Evolutionary conservation across 2,329 filamentous ascomycete species (phyloP), one percentile per base, ranked within the genome.

Genomic region (Calcarisporium arbuscula): DNA sequence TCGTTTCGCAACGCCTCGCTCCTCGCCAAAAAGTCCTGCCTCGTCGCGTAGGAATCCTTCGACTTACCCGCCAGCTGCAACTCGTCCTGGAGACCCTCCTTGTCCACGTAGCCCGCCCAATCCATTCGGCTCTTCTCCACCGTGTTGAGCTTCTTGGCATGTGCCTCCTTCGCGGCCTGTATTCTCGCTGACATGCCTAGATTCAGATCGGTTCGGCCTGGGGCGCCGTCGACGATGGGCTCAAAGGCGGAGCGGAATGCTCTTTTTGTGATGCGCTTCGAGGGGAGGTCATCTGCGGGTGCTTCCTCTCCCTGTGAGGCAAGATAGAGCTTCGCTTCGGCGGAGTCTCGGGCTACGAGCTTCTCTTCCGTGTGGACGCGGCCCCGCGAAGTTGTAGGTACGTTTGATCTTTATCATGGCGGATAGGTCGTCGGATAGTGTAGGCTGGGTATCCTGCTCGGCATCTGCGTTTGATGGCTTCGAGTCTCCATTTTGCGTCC

Each of bases 41-140:
- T 62, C 15, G 69, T 70, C 3, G 72, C 68, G 51, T 74, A 83
- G 16, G 76, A 79, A 42, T 70, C 68, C 60, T 82, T 83, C 22
- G 73, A 74, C 59, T 73, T 74, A 38, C 78, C 75, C 17, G 79
- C 77, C 30, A 79, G 63, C 56, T 72, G 71, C 38, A 84, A 62
- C 54, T 84, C 80, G 56, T 83, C 77, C 53, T 78, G 71, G 58
- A 83, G 79, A 8, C 80, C 80, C 55, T 82, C 79, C 54, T 80
- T 74, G 58, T 84, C 80, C 38, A 84, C 80, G 47, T 74, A 83
- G 10, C 78, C 77, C 4, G 79, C 80, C 80, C 80, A 84, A 56
- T 84, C 80, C 72, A 84, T 79, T 34, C 77, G 69, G 48, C 77
- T 82, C 68, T 83, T 83, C 60, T 84, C 78, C 12, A 83, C 76